Base-by-base conservation (phyloP, 108 stramenopile species). In the Stephanodiscus minutulus region DNA sequence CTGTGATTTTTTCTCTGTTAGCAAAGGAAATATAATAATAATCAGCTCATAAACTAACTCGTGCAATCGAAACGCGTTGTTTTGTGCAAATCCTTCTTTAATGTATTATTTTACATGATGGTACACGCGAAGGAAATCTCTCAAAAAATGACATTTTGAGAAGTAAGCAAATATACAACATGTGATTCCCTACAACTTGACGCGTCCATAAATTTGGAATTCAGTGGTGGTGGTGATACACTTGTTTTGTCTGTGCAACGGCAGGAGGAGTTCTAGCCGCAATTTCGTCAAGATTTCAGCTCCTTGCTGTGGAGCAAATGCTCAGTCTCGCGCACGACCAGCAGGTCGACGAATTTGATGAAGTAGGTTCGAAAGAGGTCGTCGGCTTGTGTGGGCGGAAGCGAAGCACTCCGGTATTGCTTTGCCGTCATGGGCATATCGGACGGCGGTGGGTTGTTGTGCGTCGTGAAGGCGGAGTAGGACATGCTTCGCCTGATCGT, bases 291-390 rank as follows among this genome's bases (percentile, higher is more conserved):
- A 15, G 27, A 25, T 29, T 56, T 56, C 4, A 56, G 55, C 29
- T 27, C 35, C 35, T 50, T 68, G 33, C 74, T 76, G 28, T 76
- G 74, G 33, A 76, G 22, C 54, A 76, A 59, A n/a, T 70, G 75
- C 47, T 76, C 75, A 33, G 84, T 89, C 66, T 93, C 92, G 33
- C 90, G 73, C 5, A 82, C 87, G 61, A 94, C 83, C 27, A 94
- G 81, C 24, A 91, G 66, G 71, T 90, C 87, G 11, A 94, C 75
- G 59, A 94, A 94, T 64, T 89, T 91, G 21, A 81, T 56, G 67
- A 88, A 91, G 52, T 91, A 91, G 2, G 82, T 82, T 15, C 84
- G 83, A 49, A 82, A 84, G 36, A 82, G 77, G 6, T 91, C 89
- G 31, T 80, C 37, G 4, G 88, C 85, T 33, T 84, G 66, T 41